Evolutionary conservation across 495 filamentous ascomycete species (phyloP).

Genomic region (Xanthoparmelia taractica): DNA sequence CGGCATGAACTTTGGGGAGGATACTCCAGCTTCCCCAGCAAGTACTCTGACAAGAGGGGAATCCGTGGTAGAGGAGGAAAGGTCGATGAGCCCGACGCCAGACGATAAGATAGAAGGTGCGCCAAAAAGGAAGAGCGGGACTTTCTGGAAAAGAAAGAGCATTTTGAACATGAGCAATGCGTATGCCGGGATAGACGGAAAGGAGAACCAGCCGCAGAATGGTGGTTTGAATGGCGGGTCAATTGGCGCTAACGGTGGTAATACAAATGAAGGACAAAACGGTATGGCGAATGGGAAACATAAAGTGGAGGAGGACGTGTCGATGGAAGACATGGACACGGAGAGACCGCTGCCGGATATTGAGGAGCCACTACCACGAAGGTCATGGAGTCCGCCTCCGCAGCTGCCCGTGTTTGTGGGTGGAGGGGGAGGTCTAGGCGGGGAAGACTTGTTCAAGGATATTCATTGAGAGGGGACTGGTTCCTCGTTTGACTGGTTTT

Average conservation of each 20-base stretch:
- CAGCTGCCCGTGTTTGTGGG: slow-evolving; percentile 20
- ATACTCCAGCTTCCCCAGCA: neutral
- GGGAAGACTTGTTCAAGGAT: slow-evolving; percentile 19
- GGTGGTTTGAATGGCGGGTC: neutral
- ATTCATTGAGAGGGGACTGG: slow-evolving; percentile 15
- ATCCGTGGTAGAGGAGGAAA: neutral
- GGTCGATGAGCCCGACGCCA: slow-evolving; percentile 1
- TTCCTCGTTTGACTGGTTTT: neutral
- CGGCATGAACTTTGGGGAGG: slow-evolving; percentile 20
- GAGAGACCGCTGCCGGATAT: slow-evolving; percentile 6
- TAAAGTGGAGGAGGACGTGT: neutral
- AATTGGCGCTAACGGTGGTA: neutral
- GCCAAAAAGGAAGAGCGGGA: slow-evolving; percentile 19
- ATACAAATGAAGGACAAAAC: neutral
- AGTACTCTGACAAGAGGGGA: neutral
- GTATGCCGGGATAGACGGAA: neutral
- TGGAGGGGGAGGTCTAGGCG: slow-evolving; percentile 14
- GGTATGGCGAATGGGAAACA: slow-evolving; percentile 2
- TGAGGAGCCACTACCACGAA: slow-evolving; percentile 1
- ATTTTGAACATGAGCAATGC: slow-evolving; percentile 5
- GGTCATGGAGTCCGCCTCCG: slow-evolving; percentile 21
- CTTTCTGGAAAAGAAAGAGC: slow-evolving; percentile 21
- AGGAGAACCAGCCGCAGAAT: neutral
- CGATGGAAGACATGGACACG: neutral
- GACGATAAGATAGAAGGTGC: slow-evolving; percentile 2